Evolutionary conservation across 768 basidiomycete species (phyloP), one percentile per base, ranked within the genome.

Genomic region (Obba rivulosa): DNA sequence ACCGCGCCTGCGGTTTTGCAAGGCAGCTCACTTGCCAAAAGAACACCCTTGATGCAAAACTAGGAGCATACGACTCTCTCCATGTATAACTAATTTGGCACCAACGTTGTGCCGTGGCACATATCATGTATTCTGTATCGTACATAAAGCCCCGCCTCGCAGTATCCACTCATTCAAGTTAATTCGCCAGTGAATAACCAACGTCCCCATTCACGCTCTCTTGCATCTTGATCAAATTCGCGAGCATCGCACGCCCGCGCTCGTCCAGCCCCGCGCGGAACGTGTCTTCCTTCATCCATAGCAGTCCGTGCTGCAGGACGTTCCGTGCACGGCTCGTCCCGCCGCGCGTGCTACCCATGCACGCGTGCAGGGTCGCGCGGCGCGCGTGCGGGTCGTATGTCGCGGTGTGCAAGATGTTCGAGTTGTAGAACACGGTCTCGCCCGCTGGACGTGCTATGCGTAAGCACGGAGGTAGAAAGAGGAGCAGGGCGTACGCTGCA

Each of bases 381-480:
- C 64, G 67, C 18, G 62, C 60, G 17, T 61, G 61, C 1, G 74
- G 67, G 49, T 71, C 72, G 61, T 90, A 90, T 5, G 74, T 71
- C 4, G 80, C 86, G 47, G 84, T 85, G 56, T 90, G 87, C 9
- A 90, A 69, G 49, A 89, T 82, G 60, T 90, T 89, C 54, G 76
- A 80, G 59, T 87, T 86, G 62, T 90, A 89, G 63, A 90, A 89
- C 20, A 85, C 83, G 0, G 83, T 83, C 50, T 90, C 82, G 0
- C 87, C 85, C 0, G 80, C 85, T 83, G 46, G 22, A 16, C 4
- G 11, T 25, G 45, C 23, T 9, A 34, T 24, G 11, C 23, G 37
- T 23, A 23, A 53, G 34, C 17, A 8, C 18, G n/a, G 8, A 20
- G 9, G 23, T 9, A 9, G 41, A 16, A n/a, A 18, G 20, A 8